Evolutionary conservation across 83 land plant species (phyloP), one percentile per base, ranked within the genome.

Genomic region (Thuja plicata): DNA sequence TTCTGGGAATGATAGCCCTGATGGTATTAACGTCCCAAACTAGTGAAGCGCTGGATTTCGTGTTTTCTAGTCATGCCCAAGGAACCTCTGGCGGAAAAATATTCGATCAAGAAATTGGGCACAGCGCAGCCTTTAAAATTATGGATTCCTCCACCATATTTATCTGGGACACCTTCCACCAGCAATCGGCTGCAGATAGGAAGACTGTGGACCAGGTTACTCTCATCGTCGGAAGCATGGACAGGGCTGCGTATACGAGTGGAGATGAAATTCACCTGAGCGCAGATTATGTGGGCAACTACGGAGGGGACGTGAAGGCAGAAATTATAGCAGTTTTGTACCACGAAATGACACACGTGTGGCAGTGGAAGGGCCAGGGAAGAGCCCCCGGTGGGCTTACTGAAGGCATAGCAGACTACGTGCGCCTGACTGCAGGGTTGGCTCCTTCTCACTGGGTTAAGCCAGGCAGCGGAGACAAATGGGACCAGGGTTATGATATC

Each of bases 1-100:
- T n/a, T n/a, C n/a, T n/a, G n/a, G n/a, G n/a, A n/a, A n/a, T n/a
- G n/a, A 43, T 43, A 43, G 45, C 45, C 45, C 45, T 43, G 45
- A 43, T 7, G 45, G 6, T 43, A 43, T 43, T 43, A 43, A 43
- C 6, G 45, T 37, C 10, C 32, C 78, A 74, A 2, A 13, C 37
- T 35, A 34, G 2, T 32, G 16, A 74, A 32, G 78, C 8, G 15
- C 0, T 74, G 78, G 32, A 74, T 35, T 74, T 74, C 38, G 19
- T 8, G 13, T 66, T 52, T 87, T 87, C 88, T 88, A 93, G 90
- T 90, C 82, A 66, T 30, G 93, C 93, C 32, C 40, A 54, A 1
- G 89, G 87, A 8, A 93, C 94, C 12, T 32, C 89, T 27, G 96
- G 96, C 40, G 94, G 94, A 6, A 2, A 34, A 55, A 88, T 91